Conservation (phyloP, 2,329 filamentous ascomycete genomes). For the Exophiala aquamarina region DNA sequence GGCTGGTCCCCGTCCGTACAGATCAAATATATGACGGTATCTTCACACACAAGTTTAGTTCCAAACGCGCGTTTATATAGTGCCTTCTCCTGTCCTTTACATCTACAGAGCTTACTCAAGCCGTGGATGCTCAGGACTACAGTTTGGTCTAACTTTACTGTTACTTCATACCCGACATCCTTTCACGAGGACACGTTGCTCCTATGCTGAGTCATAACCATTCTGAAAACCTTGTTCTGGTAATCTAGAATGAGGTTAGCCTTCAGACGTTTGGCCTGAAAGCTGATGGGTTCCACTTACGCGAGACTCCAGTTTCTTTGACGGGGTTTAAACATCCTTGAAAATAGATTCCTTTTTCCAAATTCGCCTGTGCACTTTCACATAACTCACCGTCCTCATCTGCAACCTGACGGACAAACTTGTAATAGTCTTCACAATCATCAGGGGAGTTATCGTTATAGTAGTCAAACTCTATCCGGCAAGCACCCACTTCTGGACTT, state of each 20-base stretch:
- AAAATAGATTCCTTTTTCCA: constrained; percentile 54
- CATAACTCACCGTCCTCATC: constrained; percentile 58
- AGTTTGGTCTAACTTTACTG: too few species aligned
- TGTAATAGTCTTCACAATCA: constrained; percentile 57
- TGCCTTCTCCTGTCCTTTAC: too few species aligned
- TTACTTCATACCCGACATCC: too few species aligned
- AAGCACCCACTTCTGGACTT: constrained; percentile 47
- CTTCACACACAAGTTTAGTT: too few species aligned
- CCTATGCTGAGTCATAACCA: background rate
- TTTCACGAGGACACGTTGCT: too few species aligned
- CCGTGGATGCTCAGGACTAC: too few species aligned
- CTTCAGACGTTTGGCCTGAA: constrained; percentile 7
- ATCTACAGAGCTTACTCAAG: too few species aligned
- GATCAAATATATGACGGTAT: too few species aligned
- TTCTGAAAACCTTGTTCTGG: background rate
- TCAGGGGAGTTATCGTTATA: constrained; percentile 51
- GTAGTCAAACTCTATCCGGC: constrained; percentile 59
- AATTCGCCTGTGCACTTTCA: constrained; percentile 54
- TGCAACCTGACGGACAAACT: constrained; percentile 56
- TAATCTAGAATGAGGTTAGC: background rate
- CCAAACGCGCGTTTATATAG: too few species aligned
- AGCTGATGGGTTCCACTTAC: constrained; percentile 31
- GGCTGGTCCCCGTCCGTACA: too few species aligned
- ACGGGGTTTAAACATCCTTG: constrained; percentile 56
- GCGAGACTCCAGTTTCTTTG: constrained; percentile 55